Evolutionary conservation across 306 rosid genomes (phyloP), one percentile per base, ranked within the genome.

Genomic region (Acacia crassicarpa): DNA sequence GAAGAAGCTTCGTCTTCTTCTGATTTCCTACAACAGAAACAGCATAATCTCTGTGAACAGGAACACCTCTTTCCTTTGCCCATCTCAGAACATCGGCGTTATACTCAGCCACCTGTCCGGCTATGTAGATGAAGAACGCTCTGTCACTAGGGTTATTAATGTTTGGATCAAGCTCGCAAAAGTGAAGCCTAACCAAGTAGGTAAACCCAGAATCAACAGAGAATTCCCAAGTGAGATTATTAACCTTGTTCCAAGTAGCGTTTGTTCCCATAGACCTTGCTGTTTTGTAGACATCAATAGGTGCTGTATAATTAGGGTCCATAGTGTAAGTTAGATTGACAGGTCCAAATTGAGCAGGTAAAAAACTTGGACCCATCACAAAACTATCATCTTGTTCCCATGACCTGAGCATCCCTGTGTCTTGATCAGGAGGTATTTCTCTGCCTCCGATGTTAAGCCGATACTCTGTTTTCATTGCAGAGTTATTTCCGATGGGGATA

Each of bases 221-320:
- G 16, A 69, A 69, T 69, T 43, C 35, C 75, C 75, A 70, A 5
- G 56, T 70, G 12, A 70, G 75, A 22, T 70, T 70, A 23, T 3
- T 10, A 33, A 14, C 1, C 54, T 22, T 70, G 54, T 70, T 70
- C 35, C 22, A 19, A 35, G 40, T 70, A 44, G 11, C 19, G 38
- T 88, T 8, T n/a, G 0, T 6, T 10, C 91, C 91, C 86, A 82
- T 79, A 13, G 27, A 25, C 15, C 90, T 81, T 5, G 73, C 70
- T 4, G 85, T 54, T 82, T 0, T 10, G 76, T 45, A 89, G 1
- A 89, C n/a, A 0, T 63, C 66, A n/a, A 3, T 20, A 0, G 91
- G 90, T 70, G 91, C 91, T 4, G 67, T 20, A 10, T 86, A 86
- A 23, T 80, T 41, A 1, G 87, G 88, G 0, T 4, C 71, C 2